Evolutionary conservation across 257 asterid genomes (phyloP), one percentile per base, ranked within the genome.

Genomic region (Galeopsis tetrahit): DNA sequence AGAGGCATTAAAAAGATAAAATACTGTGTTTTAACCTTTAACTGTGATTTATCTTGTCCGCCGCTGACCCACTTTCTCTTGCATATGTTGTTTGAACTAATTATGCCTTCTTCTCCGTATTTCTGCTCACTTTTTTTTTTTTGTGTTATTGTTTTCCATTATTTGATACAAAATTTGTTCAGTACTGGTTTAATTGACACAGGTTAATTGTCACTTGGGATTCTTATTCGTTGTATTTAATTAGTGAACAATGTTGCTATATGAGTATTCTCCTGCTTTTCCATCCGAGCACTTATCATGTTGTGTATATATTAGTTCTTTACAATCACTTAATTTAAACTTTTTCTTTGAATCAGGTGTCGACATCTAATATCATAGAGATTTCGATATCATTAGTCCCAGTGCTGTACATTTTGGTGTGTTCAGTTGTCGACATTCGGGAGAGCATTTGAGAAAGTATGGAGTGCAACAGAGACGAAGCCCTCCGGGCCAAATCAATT

Each of bases 341-440:
- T 6, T 46, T 59, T 68, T 38, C 9, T 40, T 61, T 56, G 74
- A 63, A 64, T 68, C 76, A 80, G 87, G 87, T 32, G 28, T 52
- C 66, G 68, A 61, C 11, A 42, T 32, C 63, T 55, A 68, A 9
- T 46, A 48, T 68, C 10, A 17, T 28, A 57, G 79, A 74, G 73
- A 66, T 74, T 36, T 68, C 63, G 63, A 48, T 61, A 65, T 66
- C 55, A 49, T 58, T 52, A 38, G 49, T 51, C 66, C 38, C 53
- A 42, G 71, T 21, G 13, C 58, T 9, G 5, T 38, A 53, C 60
- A 44, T 52, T 36, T 53, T 43, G 74, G 51, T 75, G n/a, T 46
- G 42, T 49, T 53, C 58, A 74, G 59, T 63, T 53, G 55, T 48
- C 11, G 13, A 53, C 39, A 58, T 31, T 58, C 64, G 10, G 40